phyloP scores from a whole-genome alignment of 331 rosid species.

The Telfairia occidentalis region DNA sequence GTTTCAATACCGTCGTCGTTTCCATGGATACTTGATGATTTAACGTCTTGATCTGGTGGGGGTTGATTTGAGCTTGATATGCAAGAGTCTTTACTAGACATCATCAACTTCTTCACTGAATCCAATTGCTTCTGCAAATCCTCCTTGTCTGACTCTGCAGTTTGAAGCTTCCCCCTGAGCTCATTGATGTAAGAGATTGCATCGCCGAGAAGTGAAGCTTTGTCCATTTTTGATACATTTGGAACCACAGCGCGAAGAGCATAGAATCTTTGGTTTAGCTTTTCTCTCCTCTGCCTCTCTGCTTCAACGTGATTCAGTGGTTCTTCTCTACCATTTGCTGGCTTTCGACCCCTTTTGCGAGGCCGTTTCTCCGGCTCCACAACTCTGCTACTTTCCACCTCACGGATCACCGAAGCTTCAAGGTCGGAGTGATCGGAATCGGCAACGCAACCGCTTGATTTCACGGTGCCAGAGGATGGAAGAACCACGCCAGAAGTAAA shows the following conservation, averaged over 20 bases:
- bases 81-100: slow-evolving; percentile 13
- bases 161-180: slow-evolving; percentile 50
- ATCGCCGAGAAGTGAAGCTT: slow-evolving; percentile 81
- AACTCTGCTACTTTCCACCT: slow-evolving; percentile 39
- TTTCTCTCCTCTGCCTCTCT: slow-evolving; percentile 75
- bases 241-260: slow-evolving; percentile 86
- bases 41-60: slow-evolving; percentile 24
- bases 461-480: slow-evolving; percentile 12
- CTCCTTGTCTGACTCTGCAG: slow-evolving; percentile 38
- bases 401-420: slow-evolving; percentile 58
- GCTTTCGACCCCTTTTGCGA: slow-evolving; percentile 67
- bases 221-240: slow-evolving; percentile 87
- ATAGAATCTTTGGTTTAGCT: slow-evolving; percentile 71
- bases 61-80: slow-evolving; percentile 3
- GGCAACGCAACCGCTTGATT: slow-evolving; percentile 27
- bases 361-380: slow-evolving; percentile 66
- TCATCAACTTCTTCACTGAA: slow-evolving; percentile 31
- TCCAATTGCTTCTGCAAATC: slow-evolving; percentile 56
- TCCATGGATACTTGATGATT: slow-evolving; percentile 13
- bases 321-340: slow-evolving; percentile 85
- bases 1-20: slow-evolving; percentile 29
- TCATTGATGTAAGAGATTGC: slow-evolving; percentile 71
- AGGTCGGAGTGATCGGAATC: slow-evolving; percentile 81
- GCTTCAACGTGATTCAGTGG: slow-evolving; percentile 91
- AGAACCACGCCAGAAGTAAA: slow-evolving; percentile 58